These are phyloP conservation scores for Kalaharituber pfeilii DNA, from an alignment of 2,329 filamentous ascomycete genomes.

Conservation along the genomic window DNA sequence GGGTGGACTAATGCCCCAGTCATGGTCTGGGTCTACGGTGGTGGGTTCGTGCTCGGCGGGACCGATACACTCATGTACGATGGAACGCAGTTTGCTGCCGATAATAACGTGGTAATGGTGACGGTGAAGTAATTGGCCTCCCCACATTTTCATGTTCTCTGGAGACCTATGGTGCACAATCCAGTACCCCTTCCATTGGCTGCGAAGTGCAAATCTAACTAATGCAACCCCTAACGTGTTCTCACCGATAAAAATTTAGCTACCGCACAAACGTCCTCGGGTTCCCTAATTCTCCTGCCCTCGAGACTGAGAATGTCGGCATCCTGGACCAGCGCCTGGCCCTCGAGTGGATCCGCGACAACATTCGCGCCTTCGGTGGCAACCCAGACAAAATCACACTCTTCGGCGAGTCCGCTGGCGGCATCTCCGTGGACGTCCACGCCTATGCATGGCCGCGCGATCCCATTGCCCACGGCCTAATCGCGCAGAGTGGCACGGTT, in stretches of 20 bases:
- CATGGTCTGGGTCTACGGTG: slow-evolving; percentile 8
- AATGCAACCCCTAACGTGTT: slow-evolving; percentile 12
- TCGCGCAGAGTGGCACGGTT: background rate
- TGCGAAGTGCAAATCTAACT: no score
- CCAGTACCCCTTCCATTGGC: no score
- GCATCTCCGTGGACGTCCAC: slow-evolving; percentile 13
- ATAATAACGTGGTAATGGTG: slow-evolving; percentile 2
- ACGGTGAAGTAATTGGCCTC: slow-evolving; percentile 16
- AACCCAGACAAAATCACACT: slow-evolving; percentile 19
- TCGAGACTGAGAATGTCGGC: slow-evolving; percentile 13
- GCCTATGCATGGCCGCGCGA: slow-evolving; percentile 9
- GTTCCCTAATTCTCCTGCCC: slow-evolving; percentile 1
- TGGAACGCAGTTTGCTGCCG: background rate
- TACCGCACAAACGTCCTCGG: slow-evolving; percentile 7
- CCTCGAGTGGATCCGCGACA: slow-evolving; percentile 20
- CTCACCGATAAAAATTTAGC: background rate
- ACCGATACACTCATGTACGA: slow-evolving; percentile 23
- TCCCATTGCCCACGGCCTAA: slow-evolving; percentile 6
- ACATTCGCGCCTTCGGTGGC: slow-evolving; percentile 18
- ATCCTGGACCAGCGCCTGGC: slow-evolving; percentile 21
- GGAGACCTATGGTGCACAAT: no score
- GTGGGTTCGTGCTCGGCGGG: slow-evolving; percentile 27
- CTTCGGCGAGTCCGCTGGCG: slow-evolving; percentile 22
- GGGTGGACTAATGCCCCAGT: background rate
- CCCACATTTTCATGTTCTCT: no score